Evolutionary conservation across 1,284 basidiomycete genomes (phyloP), one percentile per base, ranked within the genome.

Genomic region (Puccinia brachypodii): DNA sequence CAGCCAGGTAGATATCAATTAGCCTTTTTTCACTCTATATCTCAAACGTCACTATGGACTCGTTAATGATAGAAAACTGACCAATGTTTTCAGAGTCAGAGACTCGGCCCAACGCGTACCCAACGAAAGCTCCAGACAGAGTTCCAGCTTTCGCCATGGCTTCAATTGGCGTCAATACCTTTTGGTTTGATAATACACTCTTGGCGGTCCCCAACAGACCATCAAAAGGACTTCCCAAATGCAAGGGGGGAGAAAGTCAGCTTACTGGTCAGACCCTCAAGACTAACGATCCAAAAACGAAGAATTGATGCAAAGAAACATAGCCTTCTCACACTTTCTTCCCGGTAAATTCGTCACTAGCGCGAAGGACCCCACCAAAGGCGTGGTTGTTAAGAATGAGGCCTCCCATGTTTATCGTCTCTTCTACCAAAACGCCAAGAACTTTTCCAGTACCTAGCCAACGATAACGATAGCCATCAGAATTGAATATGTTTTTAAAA

Each of bases 131-230:
- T 8, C 89, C 89, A 47, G 88, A 84, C 82, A 95, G 91, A 71
- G 91, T 87, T 53, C 91, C 91, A 1, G 88, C 87, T 40, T 88
- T 83, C 9, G 90, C 91, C 62, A 96, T 89, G 0, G 92, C 87
- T 86, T 95, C 93, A 69, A 93, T 90, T 11, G 92, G 92, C 0
- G 94, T 95, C 16, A 88, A 87, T 1, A 90, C 89, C 36, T 88
- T 84, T 85, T 94, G 90, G 83, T 92, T 87, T 38, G 92, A 93
- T 77, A 94, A 88, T 31, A 86, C 88, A 84, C 90, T 92, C 88
- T 90, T 90, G 68, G 93, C 92, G 84, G 94, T 89, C 82, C 94
- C 92, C 92, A 97, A 91, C 83, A 96, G 87, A 68, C 94, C 91
- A 86, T 95, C 94, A 84, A 94, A 94, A 0, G 90, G 88, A 44